Evolutionary conservation across 129 eudicot genomes (phyloP).

Genomic region (Flaveria linearis): DNA sequence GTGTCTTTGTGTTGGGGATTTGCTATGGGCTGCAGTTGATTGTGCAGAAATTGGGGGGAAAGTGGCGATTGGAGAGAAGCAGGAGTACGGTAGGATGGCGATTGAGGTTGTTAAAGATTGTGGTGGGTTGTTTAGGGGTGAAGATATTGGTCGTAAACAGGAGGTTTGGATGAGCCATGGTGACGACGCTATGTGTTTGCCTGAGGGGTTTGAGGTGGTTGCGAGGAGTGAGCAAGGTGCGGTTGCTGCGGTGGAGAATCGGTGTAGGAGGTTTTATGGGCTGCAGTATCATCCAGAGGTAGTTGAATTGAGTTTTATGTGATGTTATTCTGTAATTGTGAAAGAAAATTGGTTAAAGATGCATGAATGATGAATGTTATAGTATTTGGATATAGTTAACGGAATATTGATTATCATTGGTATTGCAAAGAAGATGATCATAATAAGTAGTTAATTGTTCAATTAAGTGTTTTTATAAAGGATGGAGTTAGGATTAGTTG

Average conservation of each 20-base stretch:
- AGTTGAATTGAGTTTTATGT: neutral
- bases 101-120: no score
- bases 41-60: constrained; percentile 69
- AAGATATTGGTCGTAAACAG: constrained; percentile 61
- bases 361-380: no score
- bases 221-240: constrained; percentile 79
- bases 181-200: constrained; percentile 75
- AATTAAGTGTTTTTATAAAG: no score
- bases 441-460: no score
- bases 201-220: constrained; percentile 85
- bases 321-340: no score
- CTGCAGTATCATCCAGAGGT: constrained; percentile 99
- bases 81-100: no score
- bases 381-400: no score
- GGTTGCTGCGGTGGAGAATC: constrained; percentile 76
- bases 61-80: constrained; percentile 74
- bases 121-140: no score
- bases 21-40: no score
- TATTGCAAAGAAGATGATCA: no score
- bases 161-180: constrained; percentile 98
- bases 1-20: constrained; percentile 70
- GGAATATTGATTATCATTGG: no score
- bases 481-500: neutral
- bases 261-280: constrained; percentile 63
- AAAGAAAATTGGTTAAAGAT: no score